Evolutionary conservation across 2,329 filamentous ascomycete genomes (phyloP).

Genomic region (Emmonsiellopsis sp.): DNA sequence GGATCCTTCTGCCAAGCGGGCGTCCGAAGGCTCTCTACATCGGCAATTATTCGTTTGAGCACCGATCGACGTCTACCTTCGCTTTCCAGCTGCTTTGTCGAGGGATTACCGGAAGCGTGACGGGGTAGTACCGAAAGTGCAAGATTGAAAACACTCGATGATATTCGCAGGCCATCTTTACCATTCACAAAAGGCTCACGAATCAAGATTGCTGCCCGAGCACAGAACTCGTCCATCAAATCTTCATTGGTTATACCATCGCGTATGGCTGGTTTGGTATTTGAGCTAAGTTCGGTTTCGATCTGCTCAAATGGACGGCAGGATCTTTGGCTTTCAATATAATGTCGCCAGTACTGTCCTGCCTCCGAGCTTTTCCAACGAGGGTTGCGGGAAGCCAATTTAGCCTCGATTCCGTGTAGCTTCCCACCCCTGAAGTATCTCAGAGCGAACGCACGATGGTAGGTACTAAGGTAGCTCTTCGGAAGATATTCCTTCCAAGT

Average conservation of each 20-base stretch:
- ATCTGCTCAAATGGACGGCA: not conserved
- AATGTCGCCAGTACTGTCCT: conserved; percentile 8
- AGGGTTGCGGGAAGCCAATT: conserved; percentile 1
- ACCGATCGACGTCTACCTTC: not conserved
- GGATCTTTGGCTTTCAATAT: not conserved
- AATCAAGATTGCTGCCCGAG: not conserved
- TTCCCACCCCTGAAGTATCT: conserved; percentile 6
- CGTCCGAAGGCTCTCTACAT: not conserved
- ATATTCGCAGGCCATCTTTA: not conserved
- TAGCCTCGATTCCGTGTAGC: conserved; percentile 5
- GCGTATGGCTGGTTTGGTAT: not conserved
- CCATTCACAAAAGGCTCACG: conserved; percentile 2
- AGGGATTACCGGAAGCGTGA: no score
- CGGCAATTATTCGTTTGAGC: not conserved
- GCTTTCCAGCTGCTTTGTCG: no score
- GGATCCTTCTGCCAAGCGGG: not conserved
- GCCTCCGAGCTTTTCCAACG: conserved; percentile 4
- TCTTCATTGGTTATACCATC: conserved; percentile 3
- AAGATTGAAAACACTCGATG: no score
- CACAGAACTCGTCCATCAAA: conserved; percentile 6
- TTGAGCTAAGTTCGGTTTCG: not conserved
- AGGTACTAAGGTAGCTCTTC: conserved; percentile 7
- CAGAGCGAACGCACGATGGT: conserved; percentile 10
- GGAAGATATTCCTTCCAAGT: conserved; percentile 12
- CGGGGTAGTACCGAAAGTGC: no score